Conservation (phyloP, 371 early-diverging fungal species). For the Choanephora cucurbitarum region DNA sequence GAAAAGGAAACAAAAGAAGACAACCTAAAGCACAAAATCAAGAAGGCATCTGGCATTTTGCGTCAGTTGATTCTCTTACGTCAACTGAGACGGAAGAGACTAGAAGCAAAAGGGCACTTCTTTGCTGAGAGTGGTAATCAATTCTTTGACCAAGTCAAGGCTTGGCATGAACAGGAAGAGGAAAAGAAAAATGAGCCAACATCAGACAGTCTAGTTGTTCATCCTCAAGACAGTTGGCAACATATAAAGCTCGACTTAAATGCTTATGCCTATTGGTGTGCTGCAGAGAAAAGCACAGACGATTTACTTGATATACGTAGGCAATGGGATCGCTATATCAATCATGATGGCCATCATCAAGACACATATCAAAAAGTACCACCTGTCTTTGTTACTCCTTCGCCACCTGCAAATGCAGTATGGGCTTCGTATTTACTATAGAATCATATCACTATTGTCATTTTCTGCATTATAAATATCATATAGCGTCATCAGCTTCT, state of each 20-base stretch:
- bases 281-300: slow-evolving; percentile 33
- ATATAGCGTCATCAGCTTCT: slow-evolving; percentile 44
- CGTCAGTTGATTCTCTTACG: slow-evolving; percentile 15
- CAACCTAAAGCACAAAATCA: slow-evolving; percentile 3
- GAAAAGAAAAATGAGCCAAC: slow-evolving; percentile 18
- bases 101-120: slow-evolving; percentile 43
- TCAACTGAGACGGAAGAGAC: slow-evolving; percentile 17
- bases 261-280: slow-evolving; percentile 45
- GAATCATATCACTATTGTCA: slow-evolving; percentile 11
- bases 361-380: slow-evolving; percentile 34
- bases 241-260: slow-evolving; percentile 19
- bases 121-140: slow-evolving; percentile 52
- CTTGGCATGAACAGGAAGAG: slow-evolving; percentile 26
- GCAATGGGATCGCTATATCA: slow-evolving; percentile 44
- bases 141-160: slow-evolving; percentile 45
- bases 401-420: slow-evolving; percentile 44
- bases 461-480: slow-evolving; percentile 45
- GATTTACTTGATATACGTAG: slow-evolving; percentile 28
- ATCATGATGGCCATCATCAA: not conserved
- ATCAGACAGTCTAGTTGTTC: slow-evolving; percentile 10
- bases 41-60: slow-evolving; percentile 12
- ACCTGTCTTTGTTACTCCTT: slow-evolving; percentile 38
- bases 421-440: slow-evolving; percentile 33
- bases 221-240: slow-evolving; percentile 38
- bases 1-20: not conserved